Evolutionary conservation across 208 protist genomes (phyloP).

Genomic region (Trypanosoma vivax): DNA sequence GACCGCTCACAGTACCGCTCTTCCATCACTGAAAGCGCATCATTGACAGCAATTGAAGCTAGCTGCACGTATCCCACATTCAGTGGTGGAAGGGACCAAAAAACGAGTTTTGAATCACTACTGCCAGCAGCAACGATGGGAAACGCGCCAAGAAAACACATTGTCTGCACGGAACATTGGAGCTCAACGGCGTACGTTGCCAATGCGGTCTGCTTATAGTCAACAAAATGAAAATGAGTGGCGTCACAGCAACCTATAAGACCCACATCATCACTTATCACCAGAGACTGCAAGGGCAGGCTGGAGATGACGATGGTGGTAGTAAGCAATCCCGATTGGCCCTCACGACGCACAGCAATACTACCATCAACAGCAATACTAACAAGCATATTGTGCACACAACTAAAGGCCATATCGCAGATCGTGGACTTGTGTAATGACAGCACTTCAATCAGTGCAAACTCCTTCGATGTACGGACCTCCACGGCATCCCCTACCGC

Average conservation of each 20-base stretch:
- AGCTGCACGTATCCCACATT: slow-evolving; percentile 34
- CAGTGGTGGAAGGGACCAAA: slow-evolving; percentile 51
- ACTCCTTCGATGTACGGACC: slow-evolving; percentile 30
- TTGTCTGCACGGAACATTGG: background rate
- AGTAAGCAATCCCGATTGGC: background rate
- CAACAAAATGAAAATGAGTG: slow-evolving; percentile 26
- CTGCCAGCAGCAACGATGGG: slow-evolving; percentile 40
- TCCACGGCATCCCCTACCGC: slow-evolving; percentile 36
- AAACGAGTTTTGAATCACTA: slow-evolving; percentile 28
- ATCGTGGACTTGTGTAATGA: slow-evolving; percentile 14
- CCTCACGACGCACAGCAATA: slow-evolving; percentile 35
- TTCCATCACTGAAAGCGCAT: background rate
- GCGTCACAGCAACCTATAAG: slow-evolving; percentile 44
- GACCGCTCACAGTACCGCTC: no score
- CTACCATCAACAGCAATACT: slow-evolving; percentile 33
- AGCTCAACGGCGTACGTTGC: background rate
- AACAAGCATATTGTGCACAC: slow-evolving; percentile 28
- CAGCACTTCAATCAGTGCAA: slow-evolving; percentile 19
- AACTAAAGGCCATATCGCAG: slow-evolving; percentile 55
- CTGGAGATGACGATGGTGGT: slow-evolving; percentile 5
- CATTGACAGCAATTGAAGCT: slow-evolving; percentile 2
- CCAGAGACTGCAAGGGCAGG: slow-evolving; percentile 24
- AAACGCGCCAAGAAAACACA: slow-evolving; percentile 34
- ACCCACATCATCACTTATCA: slow-evolving; percentile 52
- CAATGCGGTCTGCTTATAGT: slow-evolving; percentile 30